phyloP scores from a whole-genome alignment of 169 alveolate genomes.

The Eimeria praecox region DNA sequence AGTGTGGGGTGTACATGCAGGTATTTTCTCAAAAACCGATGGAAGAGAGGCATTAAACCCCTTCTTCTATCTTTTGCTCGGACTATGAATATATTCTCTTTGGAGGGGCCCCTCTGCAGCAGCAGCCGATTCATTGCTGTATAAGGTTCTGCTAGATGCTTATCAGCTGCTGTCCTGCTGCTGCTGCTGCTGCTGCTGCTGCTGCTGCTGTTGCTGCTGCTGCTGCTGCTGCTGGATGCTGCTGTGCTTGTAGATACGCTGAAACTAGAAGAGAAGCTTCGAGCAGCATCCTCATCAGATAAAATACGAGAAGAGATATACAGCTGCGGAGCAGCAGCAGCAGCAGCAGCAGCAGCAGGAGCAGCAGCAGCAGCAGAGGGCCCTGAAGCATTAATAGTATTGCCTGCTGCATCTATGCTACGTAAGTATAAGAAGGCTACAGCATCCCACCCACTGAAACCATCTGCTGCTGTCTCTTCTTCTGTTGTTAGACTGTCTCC shows the following conservation, averaged over 20 bases:
- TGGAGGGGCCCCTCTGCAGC: slow-evolving; percentile 29
- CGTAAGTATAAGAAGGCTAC: slow-evolving; percentile 9
- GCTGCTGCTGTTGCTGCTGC: slow-evolving; percentile 38
- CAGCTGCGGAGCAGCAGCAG: slow-evolving; percentile 4
- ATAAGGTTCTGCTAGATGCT: slow-evolving; percentile 41
- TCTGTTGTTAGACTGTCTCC: neutral
- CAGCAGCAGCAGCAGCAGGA: neutral
- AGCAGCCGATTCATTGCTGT: slow-evolving; percentile 49
- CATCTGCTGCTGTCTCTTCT: no score
- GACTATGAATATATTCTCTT: slow-evolving; percentile 40
- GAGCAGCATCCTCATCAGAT: neutral
- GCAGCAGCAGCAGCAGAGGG: neutral
- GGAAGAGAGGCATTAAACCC: slow-evolving; percentile 70
- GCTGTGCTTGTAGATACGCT: neutral
- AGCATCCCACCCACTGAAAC: slow-evolving; percentile 32
- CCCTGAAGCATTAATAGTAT: neutral
- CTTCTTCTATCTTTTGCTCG: slow-evolving; percentile 50
- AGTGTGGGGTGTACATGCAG: slow-evolving; percentile 68
- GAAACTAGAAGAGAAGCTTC: neutral
- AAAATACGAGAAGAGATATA: neutral
- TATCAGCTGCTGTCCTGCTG: slow-evolving; percentile 18
- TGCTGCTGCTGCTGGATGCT: neutral
- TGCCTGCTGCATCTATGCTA: slow-evolving; percentile 12
- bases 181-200: slow-evolving; percentile 23
- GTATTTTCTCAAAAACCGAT: neutral